These are phyloP conservation scores for Leptosphaerulina australis DNA, from an alignment of 2,329 filamentous ascomycete species.

Conservation along the genomic window DNA sequence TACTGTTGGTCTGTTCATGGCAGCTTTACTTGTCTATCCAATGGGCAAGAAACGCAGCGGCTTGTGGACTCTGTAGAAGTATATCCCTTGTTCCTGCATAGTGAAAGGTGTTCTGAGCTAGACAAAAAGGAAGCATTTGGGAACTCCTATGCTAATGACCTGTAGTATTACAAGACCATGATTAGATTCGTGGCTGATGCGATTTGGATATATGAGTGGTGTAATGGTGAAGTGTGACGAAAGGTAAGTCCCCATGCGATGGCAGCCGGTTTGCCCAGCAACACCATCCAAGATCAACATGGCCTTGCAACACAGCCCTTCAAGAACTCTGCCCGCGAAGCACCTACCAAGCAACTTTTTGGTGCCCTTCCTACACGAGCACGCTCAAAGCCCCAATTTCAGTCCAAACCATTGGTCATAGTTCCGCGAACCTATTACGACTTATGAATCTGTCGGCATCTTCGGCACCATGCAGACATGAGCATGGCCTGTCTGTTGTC, in stretches of 20 bases:
- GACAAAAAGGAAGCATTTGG: slow-evolving; percentile 17
- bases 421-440: no score
- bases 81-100: slow-evolving; percentile 28
- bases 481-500: no score
- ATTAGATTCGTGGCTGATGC: slow-evolving; percentile 2
- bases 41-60: slow-evolving; percentile 55
- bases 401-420: no score
- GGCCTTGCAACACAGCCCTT: not conserved
- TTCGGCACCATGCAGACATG: no score
- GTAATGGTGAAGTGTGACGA: slow-evolving; percentile 16
- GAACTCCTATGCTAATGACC: slow-evolving; percentile 25
- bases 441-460: no score
- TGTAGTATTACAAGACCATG: slow-evolving; percentile 23
- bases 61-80: slow-evolving; percentile 42
- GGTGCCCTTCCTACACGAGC: no score
- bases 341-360: no score
- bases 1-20: slow-evolving; percentile 58
- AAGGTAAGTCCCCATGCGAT: slow-evolving; percentile 12
- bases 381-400: no score
- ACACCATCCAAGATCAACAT: not conserved
- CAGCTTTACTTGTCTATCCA: slow-evolving; percentile 57
- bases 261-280: not conserved
- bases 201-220: slow-evolving; percentile 7
- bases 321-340: not conserved
- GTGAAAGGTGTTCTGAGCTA: slow-evolving; percentile 23